phyloP scores from a whole-genome alignment of 495 filamentous ascomycete species.

The Hypoxylon cercidicola region DNA sequence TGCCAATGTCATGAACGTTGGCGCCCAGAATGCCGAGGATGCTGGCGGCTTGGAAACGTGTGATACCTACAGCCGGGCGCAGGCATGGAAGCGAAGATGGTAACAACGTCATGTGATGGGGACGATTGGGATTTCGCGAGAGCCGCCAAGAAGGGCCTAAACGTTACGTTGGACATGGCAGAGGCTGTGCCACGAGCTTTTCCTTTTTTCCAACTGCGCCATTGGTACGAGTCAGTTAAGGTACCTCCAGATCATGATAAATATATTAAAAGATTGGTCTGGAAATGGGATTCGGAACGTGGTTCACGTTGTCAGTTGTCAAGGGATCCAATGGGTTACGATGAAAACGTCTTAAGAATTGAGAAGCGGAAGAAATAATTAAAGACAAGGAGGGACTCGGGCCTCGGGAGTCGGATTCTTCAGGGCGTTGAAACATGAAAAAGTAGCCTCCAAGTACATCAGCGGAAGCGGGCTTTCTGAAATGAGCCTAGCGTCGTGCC shows the following conservation, averaged over 20 bases:
- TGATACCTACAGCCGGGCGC: constrained; percentile 14
- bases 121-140: constrained; percentile 27
- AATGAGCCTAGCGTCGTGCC: constrained; percentile 30
- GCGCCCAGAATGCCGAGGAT: constrained; percentile 41
- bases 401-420: constrained; percentile 1
- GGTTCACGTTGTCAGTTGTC: constrained; percentile 4
- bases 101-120: constrained; percentile 40
- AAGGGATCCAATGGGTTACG: constrained; percentile 11
- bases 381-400: constrained; percentile 10
- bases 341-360: constrained; percentile 9
- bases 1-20: constrained; percentile 37
- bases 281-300: constrained; percentile 22
- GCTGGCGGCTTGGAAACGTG: constrained; percentile 13
- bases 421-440: constrained; percentile 14
- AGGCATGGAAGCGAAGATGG: constrained; percentile 26
- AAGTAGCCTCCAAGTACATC: constrained; percentile 27
- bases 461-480: constrained; percentile 9
- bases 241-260: not conserved
- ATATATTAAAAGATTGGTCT: constrained; percentile 33
- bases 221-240: constrained; percentile 26
- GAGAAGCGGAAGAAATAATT: constrained; percentile 23
- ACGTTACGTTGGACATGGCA: constrained; percentile 34
- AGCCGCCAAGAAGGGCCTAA: constrained; percentile 37
- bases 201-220: constrained; percentile 18
- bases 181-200: constrained; percentile 25